A percentile compares a stretch with the other conserved stretches of the same genome.
phyloP scores from a whole-genome alignment of 768 basidiomycete species.

The Steccherinum ochraceum region DNA sequence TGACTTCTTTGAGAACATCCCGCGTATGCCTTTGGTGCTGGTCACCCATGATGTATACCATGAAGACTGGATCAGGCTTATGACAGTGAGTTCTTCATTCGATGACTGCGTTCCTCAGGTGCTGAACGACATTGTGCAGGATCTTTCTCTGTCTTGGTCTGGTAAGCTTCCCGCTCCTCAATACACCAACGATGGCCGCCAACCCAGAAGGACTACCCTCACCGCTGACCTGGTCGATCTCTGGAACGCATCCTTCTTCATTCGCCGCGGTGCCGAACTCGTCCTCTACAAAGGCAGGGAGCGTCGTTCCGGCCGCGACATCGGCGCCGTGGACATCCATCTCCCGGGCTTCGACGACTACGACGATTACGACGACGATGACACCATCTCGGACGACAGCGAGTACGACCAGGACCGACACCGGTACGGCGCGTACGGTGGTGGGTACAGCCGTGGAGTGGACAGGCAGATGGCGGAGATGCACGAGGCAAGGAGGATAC shows the following conservation, averaged over 20 bases:
- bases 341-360: conserved; percentile 42
- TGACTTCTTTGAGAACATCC: conserved; percentile 56
- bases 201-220: conserved; percentile 53
- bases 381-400: conserved; percentile 31
- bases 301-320: conserved; percentile 60
- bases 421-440: conserved; percentile 26
- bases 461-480: conserved; percentile 32
- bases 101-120: not conserved
- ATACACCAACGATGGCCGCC: conserved; percentile 36
- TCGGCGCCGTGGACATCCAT: conserved; percentile 48
- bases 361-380: conserved; percentile 32
- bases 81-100: conserved; percentile 45
- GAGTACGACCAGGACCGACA: conserved; percentile 21
- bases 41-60: conserved; percentile 70
- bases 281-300: conserved; percentile 77
- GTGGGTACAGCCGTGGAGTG: conserved; percentile 37
- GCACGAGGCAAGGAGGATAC: conserved; percentile 44
- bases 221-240: conserved; percentile 68
- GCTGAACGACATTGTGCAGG: conserved; percentile 33
- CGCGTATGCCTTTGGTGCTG: conserved; percentile 68
- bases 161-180: conserved; percentile 66
- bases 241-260: conserved; percentile 78
- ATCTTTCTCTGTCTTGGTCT: conserved; percentile 69
- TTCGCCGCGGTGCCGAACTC: conserved; percentile 67
- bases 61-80: conserved; percentile 77